Base-by-base conservation (phyloP, 202 grass and related monocot genomes). In the Eragrostis tef region DNA sequence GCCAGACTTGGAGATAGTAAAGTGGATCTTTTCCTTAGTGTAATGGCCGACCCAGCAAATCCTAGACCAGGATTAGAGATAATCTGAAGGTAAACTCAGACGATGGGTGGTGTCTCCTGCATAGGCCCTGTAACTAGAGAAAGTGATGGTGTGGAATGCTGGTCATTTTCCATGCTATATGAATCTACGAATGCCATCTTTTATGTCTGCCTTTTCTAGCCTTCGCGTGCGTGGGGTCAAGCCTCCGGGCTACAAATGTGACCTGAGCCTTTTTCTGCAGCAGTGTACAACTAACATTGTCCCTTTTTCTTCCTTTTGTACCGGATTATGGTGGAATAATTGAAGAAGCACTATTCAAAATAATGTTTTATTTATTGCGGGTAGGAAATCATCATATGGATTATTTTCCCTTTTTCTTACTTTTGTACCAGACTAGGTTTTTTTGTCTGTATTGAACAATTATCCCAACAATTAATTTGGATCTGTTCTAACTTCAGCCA, bases 1-100 rank as follows among this genome's bases (percentile, higher is more conserved):
- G n/a, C n/a, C n/a, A n/a, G n/a, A n/a, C n/a, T n/a, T n/a, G n/a
- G n/a, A n/a, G n/a, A n/a, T n/a, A n/a, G n/a, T n/a, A n/a, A n/a
- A n/a, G n/a, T n/a, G n/a, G n/a, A 54, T 21, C 31, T 34, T 34
- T 34, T 34, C 31, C 1, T 34, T 4, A 41, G 27, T 6, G 24
- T 46, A 70, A 77, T 77, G 82, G 73, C 64, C 73, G 82, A 84
- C 82, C 73, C 26, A 1, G 39, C 42, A 84, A 67, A 75, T 67
- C 71, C 11, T 39, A 67, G 16, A 49, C 42, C 1, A 0, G 21
- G 41, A 77, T 70, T 49, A 77, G 41, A 2, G 51, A 34, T 77
- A 69, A 50, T 60, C 26, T n/a, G 42, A 44, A n/a, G 45, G 19
- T 69, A 49, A 60, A 49, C 14, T 68, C 43, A 4, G 41, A 59